Evolutionary conservation across 495 filamentous ascomycete species (phyloP).

Genomic region (Daldinia vernicosa): DNA sequence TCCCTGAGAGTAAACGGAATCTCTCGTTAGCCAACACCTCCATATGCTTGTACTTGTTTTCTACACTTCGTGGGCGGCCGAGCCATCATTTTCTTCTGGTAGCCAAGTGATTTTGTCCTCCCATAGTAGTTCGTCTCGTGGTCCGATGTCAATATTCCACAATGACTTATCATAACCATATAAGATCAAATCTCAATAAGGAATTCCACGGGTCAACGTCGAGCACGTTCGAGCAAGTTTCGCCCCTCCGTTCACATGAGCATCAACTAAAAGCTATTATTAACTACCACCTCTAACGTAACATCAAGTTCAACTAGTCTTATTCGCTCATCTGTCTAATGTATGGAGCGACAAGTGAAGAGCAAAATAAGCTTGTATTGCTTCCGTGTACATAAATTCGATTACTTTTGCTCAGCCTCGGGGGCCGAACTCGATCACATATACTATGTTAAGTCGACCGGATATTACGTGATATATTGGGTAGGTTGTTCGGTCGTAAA

Average conservation of each 20-base stretch:
- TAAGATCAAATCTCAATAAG: too few relatives aligned
- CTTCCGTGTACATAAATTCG: background rate
- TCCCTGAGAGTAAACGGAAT: too few relatives aligned
- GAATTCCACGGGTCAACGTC: too few relatives aligned
- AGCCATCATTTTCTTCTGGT: too few relatives aligned
- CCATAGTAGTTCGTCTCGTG: too few relatives aligned
- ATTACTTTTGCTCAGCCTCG: background rate
- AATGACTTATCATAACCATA: too few relatives aligned
- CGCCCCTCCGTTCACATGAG: too few relatives aligned
- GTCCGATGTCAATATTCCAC: too few relatives aligned
- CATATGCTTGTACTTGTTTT: conserved; percentile 2
- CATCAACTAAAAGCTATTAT: background rate
- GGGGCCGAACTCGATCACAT: background rate
- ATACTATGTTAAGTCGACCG: background rate
- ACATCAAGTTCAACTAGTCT: background rate
- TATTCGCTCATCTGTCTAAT: background rate
- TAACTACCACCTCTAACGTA: background rate
- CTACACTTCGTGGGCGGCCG: background rate
- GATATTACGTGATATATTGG: background rate
- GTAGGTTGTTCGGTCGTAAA: background rate
- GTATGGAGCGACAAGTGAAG: background rate
- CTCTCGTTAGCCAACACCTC: too few relatives aligned
- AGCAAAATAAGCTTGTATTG: conserved; percentile 23
- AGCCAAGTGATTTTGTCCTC: too few relatives aligned
- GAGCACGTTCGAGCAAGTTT: background rate